Percentiles rank a stretch among this genome's conserved stretches.
phyloP scores from a whole-genome alignment of 2,329 filamentous ascomycete genomes.

The Sclerotinia trifoliorum region DNA sequence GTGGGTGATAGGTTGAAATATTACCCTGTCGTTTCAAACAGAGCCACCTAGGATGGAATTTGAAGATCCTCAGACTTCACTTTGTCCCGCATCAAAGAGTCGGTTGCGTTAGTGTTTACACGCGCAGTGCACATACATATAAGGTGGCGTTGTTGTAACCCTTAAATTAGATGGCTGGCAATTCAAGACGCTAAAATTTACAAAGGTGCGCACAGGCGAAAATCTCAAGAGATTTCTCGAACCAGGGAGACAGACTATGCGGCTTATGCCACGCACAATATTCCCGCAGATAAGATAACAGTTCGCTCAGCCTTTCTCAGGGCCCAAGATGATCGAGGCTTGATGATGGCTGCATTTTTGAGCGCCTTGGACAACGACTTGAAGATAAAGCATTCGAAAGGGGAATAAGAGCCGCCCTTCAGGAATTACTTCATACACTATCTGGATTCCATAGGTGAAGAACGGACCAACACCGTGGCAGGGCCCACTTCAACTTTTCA shows the following conservation, averaged over 20 bases:
- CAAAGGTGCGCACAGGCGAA: background rate
- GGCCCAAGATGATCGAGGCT: background rate
- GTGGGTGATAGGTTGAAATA: background rate
- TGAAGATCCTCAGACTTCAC: background rate
- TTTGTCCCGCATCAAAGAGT: background rate
- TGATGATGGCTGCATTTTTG: background rate
- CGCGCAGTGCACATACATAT: background rate
- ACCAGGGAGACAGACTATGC: background rate
- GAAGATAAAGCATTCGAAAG: background rate
- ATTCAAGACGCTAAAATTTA: background rate
- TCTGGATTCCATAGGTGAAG: background rate
- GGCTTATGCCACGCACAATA: background rate
- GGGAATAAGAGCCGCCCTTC: background rate
- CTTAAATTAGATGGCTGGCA: background rate
- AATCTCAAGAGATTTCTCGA: background rate
- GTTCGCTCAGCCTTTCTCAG: background rate
- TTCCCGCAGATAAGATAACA: background rate
- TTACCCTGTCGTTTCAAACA: background rate
- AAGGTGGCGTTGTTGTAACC: background rate
- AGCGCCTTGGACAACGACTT: no score
- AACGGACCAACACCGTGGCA: background rate
- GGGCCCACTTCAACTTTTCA: background rate
- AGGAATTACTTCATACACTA: background rate
- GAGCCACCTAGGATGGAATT: background rate
- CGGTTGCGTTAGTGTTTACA: background rate